A percentile compares a stretch with the other conserved stretches of the same genome.
Conservation (phyloP, 2,329 filamentous ascomycete species). For the Fusarium annulatum region DNA sequence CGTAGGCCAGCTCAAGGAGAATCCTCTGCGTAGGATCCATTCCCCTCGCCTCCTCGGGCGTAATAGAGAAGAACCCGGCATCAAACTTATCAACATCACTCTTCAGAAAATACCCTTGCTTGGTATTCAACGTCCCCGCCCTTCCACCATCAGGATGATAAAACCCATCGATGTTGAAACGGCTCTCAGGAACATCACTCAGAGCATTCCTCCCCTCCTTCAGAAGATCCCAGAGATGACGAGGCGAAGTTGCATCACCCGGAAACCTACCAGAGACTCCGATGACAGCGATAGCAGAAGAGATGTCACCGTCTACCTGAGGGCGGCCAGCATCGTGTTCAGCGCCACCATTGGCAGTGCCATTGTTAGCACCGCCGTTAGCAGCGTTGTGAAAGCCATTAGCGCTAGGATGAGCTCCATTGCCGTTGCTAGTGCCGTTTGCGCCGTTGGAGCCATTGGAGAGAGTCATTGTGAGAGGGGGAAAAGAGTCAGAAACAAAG, state of each 20-base stretch:
- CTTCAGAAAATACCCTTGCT: background rate
- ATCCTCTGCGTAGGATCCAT: constrained; percentile 12
- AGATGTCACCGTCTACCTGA: background rate
- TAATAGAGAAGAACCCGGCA: background rate
- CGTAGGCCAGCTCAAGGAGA: constrained; percentile 1
- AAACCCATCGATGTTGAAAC: background rate
- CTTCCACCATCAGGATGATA: background rate
- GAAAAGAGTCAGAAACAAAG: background rate
- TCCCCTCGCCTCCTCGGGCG: background rate
- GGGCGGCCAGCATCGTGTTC: background rate
- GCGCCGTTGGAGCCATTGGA: constrained; percentile 2
- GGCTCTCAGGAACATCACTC: background rate
- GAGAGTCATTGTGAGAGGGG: background rate
- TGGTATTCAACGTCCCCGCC: background rate
- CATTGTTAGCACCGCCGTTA: background rate
- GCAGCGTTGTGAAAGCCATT: background rate
- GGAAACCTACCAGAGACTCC: constrained; percentile 9
- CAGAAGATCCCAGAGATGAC: constrained; percentile 1
- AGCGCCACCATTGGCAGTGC: background rate
- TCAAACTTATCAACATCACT: constrained; percentile 1
- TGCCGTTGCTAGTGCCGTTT: background rate
- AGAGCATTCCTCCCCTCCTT: background rate
- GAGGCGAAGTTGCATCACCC: constrained; percentile 2
- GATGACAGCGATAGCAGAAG: constrained; percentile 1
- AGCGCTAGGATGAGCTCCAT: background rate